These are phyloP conservation scores for Cicer arietinum DNA, from an alignment of 306 rosid species.

Conservation along the genomic window DNA sequence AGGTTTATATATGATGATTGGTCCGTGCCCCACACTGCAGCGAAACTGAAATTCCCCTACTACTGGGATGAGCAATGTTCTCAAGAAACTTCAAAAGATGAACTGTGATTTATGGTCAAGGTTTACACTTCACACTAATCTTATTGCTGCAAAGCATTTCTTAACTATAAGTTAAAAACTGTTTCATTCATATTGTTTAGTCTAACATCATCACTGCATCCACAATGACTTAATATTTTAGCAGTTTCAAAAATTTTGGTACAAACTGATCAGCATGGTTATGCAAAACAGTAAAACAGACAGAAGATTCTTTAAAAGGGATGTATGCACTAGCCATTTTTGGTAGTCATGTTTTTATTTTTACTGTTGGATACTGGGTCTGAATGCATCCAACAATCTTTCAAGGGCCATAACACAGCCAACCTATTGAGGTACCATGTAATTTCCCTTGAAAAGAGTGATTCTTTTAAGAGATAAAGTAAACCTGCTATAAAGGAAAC, in stretches of 20 bases:
- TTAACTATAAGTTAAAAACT: slow-evolving; percentile 24
- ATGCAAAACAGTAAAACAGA: too few species aligned
- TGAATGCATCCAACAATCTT: slow-evolving; percentile 19
- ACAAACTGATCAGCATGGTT: too few species aligned
- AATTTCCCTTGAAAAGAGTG: neutral
- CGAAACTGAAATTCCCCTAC: slow-evolving; percentile 77
- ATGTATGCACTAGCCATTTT: neutral
- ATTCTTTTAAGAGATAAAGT: neutral
- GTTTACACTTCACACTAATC: slow-evolving; percentile 31
- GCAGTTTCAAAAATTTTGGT: neutral
- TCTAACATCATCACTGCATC: neutral
- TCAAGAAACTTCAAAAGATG: slow-evolving; percentile 66
- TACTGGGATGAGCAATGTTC: slow-evolving; percentile 83
- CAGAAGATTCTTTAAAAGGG: slow-evolving; percentile 1
- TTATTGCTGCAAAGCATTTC: slow-evolving; percentile 29
- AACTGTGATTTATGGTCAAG: slow-evolving; percentile 52
- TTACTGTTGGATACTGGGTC: neutral
- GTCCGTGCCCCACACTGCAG: slow-evolving; percentile 92
- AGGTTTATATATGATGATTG: slow-evolving; percentile 86
- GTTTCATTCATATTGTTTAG: slow-evolving; percentile 11
- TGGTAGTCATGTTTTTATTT: neutral
- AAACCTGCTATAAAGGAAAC: neutral
- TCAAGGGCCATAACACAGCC: neutral
- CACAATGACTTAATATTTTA: neutral
- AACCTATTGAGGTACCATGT: neutral